A percentile compares a stretch with the other conserved stretches of the same genome.
phyloP scores from a whole-genome alignment of 257 asterid genomes.

The Fraxinus pennsylvanica region DNA sequence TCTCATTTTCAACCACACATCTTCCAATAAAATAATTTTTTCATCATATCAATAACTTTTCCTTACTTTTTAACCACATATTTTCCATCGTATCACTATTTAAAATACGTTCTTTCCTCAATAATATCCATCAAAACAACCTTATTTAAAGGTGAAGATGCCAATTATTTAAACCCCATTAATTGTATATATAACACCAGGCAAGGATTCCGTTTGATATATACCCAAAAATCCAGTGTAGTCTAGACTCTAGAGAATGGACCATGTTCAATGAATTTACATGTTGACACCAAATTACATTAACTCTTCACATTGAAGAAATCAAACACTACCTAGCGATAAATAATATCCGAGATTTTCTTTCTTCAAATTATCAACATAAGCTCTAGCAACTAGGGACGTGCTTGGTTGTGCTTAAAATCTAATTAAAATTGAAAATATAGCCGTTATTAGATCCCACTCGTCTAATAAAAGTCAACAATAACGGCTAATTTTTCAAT shows the following conservation, averaged over 20 bases:
- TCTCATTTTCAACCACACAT: too few species aligned
- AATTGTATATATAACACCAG: not conserved
- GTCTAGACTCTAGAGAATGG: constrained; percentile 6
- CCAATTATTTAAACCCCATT: not conserved
- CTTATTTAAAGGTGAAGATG: constrained; percentile 3
- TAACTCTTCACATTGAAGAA: not conserved
- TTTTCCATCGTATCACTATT: too few species aligned
- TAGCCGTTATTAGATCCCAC: too few species aligned
- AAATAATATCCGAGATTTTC: not conserved
- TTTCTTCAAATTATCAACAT: constrained; percentile 17
- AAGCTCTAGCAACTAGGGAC: not conserved
- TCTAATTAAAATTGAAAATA: too few species aligned
- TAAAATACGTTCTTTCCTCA: too few species aligned
- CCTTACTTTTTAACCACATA: too few species aligned
- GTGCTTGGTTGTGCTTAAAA: too few species aligned
- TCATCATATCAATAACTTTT: too few species aligned
- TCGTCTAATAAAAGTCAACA: too few species aligned
- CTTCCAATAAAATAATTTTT: too few species aligned
- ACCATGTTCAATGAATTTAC: constrained; percentile 16
- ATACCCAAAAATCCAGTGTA: not conserved
- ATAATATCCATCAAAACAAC: too few species aligned
- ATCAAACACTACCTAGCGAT: not conserved
- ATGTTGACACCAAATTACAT: constrained; percentile 3
- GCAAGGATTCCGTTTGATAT: constrained; percentile 1
- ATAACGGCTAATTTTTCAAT: too few species aligned